Base-by-base conservation (phyloP, 208 protist genomes). In the Acanthamoeba sp. region DNA sequence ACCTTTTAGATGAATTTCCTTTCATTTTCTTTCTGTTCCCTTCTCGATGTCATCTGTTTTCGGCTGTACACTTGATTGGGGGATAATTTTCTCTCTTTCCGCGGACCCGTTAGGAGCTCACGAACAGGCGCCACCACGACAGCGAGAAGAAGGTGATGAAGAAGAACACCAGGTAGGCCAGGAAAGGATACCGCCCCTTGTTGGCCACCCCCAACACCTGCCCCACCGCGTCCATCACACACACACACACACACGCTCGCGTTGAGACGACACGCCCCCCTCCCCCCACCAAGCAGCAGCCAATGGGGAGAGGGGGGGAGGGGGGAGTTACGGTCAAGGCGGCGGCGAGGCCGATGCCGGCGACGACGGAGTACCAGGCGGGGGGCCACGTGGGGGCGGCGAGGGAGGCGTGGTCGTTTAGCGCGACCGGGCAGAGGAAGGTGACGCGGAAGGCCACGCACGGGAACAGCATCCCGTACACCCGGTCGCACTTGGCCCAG, bases 401-500 rank as follows among this genome's bases (percentile, higher is more conserved):
- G 27, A 88, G 50, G 7, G 80, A 27, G 27, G 45, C 24, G 64
- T 62, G 38, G 38, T 40, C 64, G 27, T 80, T 64, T 4, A 80
- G 48, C 0, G 20, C 5, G 18, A 42, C 40, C 20, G 52, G 52
- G 38, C 91, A 94, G 20, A 94, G 42, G 27, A 78, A 66, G 20
- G 69, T 84, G 24, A 57, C 80, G 36, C 59, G 91, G 42, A 94
- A 94, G 2, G 69, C 50, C 38, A 94, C 69, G 40, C 91, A 94
- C 45, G 91, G 91, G 32, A 94, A 66, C 12, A 94, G 69, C 91
- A 94, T 93, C 59, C 94, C 95, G 88, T 92, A 96, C 5, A 96
- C 95, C n/a, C 94, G 52, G 52, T 96, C 95, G 90, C 95, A 95
- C 55, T 96, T 96, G 48, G 88, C 80, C 95, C 95, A 96, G 93